Percentiles rank a stretch among this genome's conserved stretches.
Evolutionary conservation across 83 land plant species (phyloP).

Genomic region (Picea mariana): DNA sequence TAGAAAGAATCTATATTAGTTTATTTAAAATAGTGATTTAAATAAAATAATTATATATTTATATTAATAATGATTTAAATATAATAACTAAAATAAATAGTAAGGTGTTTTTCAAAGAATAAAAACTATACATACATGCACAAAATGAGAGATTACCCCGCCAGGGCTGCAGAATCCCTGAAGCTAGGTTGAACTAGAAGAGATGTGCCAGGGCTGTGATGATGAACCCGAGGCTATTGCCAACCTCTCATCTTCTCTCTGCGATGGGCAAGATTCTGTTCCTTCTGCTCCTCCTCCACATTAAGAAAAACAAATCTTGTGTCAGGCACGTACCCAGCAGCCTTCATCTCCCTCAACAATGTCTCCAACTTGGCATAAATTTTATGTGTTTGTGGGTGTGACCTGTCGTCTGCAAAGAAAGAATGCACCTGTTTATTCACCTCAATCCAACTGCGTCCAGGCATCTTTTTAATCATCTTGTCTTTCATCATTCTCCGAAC

Average conservation of each 20-base stretch:
- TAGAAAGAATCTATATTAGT: too few species aligned
- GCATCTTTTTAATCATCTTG: neutral
- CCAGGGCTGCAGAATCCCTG: too few species aligned
- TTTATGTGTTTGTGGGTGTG: neutral
- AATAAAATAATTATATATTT: too few species aligned
- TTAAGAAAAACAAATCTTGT: neutral
- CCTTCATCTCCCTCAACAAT: slow-evolving; percentile 9
- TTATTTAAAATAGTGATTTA: too few species aligned
- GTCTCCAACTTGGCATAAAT: slow-evolving; percentile 10
- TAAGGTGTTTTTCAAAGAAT: too few species aligned
- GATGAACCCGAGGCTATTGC: slow-evolving; percentile 4
- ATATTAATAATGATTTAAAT: too few species aligned
- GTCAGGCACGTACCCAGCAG: neutral
- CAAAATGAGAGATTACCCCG: too few species aligned
- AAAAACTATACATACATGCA: too few species aligned
- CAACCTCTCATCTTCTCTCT: slow-evolving; percentile 13
- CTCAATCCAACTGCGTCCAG: slow-evolving; percentile 15
- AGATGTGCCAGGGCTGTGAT: slow-evolving; percentile 5
- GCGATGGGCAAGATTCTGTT: neutral
- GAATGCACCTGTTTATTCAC: neutral
- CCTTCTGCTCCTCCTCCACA: slow-evolving; percentile 1
- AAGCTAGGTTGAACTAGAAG: neutral
- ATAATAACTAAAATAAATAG: too few species aligned
- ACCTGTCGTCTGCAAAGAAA: slow-evolving; percentile 3
- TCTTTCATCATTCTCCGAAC: slow-evolving; percentile 24